Percentiles rank a stretch among this genome's conserved stretches.
Conservation (phyloP, 2,329 filamentous ascomycete genomes). For the Scytalidium lignicola region DNA sequence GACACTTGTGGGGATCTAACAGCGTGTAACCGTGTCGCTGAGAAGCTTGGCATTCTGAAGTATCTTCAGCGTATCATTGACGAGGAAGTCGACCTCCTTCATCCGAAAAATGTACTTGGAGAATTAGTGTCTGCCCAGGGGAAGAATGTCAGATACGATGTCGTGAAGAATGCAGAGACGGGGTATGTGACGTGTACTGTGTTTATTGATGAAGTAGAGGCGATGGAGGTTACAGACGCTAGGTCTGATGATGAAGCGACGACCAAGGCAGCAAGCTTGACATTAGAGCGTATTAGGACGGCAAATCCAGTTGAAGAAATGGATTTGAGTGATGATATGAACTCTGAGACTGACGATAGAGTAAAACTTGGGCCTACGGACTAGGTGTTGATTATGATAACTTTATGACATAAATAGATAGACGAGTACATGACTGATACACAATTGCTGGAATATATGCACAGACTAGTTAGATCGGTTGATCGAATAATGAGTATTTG, state of each 20-base stretch:
- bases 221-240: slow-evolving; percentile 16
- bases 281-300: slow-evolving; percentile 43
- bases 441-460: too few species aligned
- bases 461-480: too few species aligned
- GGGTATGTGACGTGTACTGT: slow-evolving; percentile 4
- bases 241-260: slow-evolving; percentile 55
- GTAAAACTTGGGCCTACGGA: too few species aligned
- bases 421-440: too few species aligned
- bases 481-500: too few species aligned
- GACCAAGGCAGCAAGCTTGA: slow-evolving; percentile 42
- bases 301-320: too few species aligned
- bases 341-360: too few species aligned
- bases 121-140: slow-evolving; percentile 41
- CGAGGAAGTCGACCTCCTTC: slow-evolving; percentile 50
- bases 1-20: slow-evolving; percentile 66
- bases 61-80: slow-evolving; percentile 58
- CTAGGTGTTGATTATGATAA: too few species aligned
- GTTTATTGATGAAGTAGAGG: slow-evolving; percentile 6
- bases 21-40: slow-evolving; percentile 55
- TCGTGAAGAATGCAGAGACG: slow-evolving; percentile 19
- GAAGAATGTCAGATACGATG: slow-evolving; percentile 49
- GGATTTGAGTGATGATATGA: too few species aligned
- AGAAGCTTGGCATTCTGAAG: slow-evolving; percentile 58
- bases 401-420: too few species aligned
- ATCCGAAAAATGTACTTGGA: slow-evolving; percentile 67